Evolutionary conservation across 2,329 filamentous ascomycete species (phyloP), one percentile per base, ranked within the genome.

Genomic region (Aspergillus clavatus): DNA sequence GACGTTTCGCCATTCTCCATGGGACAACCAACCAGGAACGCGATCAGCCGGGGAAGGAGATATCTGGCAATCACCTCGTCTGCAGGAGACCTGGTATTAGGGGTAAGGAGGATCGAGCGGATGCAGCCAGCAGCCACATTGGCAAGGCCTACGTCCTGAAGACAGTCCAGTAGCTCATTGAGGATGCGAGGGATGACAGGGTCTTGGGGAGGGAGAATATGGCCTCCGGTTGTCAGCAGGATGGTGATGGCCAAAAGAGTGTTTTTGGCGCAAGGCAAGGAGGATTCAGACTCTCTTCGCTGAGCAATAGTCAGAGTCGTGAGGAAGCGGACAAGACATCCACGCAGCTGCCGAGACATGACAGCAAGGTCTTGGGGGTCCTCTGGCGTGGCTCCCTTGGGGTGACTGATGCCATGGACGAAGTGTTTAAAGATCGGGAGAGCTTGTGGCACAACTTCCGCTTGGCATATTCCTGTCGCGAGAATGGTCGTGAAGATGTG

Each of bases 401-500:
- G 52, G 16, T 59, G 70, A 2, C 82, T 80, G 61, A 95, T 84
- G 59, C 82, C 87, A 36, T 80, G 81, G 49, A 97, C 79, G 66
- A 98, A 98, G 23, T 90, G 83, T 66, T 94, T 91, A 65, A 98
- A 83, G 31, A 90, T 94, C 0, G 93, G 88, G 12, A 98, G 77
- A 2, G 89, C 84, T 67, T 94, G 87, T 0, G 93, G 91, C 1
- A 97, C 84, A 24, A 97, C 88, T 28, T 88, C 79, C 21, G 87
- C 81, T 68, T 98, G 94, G 60, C 91, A 97, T 8, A 82, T 77
- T 0, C 87, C 85, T 0, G 89, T 96, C 11, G 87, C 86, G 10
- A 98, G 79, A 46, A 95, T 93, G 0, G 89, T 95, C 43, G 88
- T 86, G 62, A 97, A 96, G 44, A 97, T 95, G 71, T 98, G 90